These are phyloP conservation scores for Dentipellis sp. DNA, from an alignment of 768 basidiomycete genomes.

Conservation along the genomic window DNA sequence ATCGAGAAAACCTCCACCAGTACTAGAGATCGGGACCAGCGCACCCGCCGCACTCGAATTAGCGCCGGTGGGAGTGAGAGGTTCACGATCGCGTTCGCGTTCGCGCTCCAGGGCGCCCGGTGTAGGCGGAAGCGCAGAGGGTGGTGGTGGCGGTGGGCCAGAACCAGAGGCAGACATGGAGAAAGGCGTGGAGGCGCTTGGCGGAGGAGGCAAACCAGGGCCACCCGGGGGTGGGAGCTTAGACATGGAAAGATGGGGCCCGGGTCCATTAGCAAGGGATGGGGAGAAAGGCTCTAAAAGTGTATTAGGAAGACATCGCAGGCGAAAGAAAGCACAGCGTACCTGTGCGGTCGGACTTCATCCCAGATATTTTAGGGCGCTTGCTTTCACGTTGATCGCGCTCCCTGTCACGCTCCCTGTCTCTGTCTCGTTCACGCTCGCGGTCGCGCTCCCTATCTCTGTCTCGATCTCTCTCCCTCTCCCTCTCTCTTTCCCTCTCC, in stretches of 20 bases:
- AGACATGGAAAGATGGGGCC: constrained; percentile 4
- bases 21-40: constrained; percentile 12
- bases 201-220: constrained; percentile 14
- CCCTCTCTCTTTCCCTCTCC: constrained; percentile 29
- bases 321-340: not conserved
- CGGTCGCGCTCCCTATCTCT: constrained; percentile 20
- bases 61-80: not conserved
- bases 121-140: too few species aligned
- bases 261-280: constrained; percentile 10
- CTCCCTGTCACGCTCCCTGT: constrained; percentile 26
- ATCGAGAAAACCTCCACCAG: constrained; percentile 31
- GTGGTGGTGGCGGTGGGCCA: not conserved
- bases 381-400: constrained; percentile 14
- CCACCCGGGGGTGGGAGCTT: constrained; percentile 10
- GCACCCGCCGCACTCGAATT: constrained; percentile 1
- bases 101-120: too few species aligned
- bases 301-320: not conserved
- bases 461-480: constrained; percentile 20
- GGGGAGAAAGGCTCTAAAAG: constrained; percentile 13
- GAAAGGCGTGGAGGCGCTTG: constrained; percentile 13
- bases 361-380: constrained; percentile 14
- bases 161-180: not conserved
- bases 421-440: constrained; percentile 26
- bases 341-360: constrained; percentile 16
- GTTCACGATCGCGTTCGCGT: not conserved